Evolutionary conservation across 2,329 filamentous ascomycete species (phyloP).

Genomic region (Fusarium goolgardi): DNA sequence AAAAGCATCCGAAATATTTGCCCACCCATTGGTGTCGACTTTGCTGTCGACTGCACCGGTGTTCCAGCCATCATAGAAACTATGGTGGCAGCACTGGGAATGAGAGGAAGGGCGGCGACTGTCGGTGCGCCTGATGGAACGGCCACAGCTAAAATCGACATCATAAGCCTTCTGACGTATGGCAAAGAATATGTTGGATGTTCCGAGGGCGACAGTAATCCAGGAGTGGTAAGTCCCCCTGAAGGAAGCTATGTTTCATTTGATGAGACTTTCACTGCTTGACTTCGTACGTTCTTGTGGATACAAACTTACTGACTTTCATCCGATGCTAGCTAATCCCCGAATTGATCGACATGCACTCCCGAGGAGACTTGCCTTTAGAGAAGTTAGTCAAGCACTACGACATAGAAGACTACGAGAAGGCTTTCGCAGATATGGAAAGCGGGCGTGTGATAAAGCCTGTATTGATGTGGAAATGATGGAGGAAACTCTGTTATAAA

Average conservation of each 20-base stretch:
- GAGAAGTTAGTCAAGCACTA: slow-evolving; percentile 11
- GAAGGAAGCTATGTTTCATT: fast-evolving
- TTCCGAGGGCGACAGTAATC: slow-evolving; percentile 23
- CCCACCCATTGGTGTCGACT: slow-evolving; percentile 21
- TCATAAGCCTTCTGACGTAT: slow-evolving; percentile 19
- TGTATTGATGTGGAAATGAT: background rate
- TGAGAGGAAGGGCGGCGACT: slow-evolving; percentile 21
- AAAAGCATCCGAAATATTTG: background rate
- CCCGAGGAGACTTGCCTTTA: background rate
- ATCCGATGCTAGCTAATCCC: slow-evolving; percentile 2
- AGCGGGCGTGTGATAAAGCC: slow-evolving; percentile 1
- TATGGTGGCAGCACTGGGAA: slow-evolving; percentile 16
- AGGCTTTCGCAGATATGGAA: slow-evolving; percentile 10
- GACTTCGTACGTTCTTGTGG: background rate
- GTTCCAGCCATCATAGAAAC: slow-evolving; percentile 21
- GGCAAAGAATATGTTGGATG: slow-evolving; percentile 34
- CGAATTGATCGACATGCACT: slow-evolving; percentile 12
- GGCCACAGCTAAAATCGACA: slow-evolving; percentile 11
- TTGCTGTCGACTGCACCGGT: slow-evolving; percentile 36
- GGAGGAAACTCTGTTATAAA: background rate
- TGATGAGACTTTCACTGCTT: too few relatives aligned
- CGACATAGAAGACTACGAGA: slow-evolving; percentile 2
- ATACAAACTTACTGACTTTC: background rate
- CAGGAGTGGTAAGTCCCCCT: background rate
- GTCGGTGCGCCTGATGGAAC: slow-evolving; percentile 20